phyloP scores from a whole-genome alignment of 257 asterid genomes.

The Parsonsia alboflavescens region DNA sequence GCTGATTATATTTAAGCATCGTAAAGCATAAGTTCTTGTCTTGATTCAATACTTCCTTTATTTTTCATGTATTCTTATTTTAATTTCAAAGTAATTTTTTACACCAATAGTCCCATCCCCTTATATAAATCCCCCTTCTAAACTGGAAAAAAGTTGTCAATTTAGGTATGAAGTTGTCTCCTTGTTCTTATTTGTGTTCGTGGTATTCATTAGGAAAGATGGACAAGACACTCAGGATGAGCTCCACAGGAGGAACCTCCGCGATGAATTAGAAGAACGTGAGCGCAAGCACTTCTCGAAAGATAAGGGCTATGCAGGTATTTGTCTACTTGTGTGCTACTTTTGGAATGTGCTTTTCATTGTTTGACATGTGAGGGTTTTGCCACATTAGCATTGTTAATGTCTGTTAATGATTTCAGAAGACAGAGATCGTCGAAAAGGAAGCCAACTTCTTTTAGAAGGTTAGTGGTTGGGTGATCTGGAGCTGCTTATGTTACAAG shows the following conservation, averaged over 20 bases:
- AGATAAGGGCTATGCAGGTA: conserved; percentile 35
- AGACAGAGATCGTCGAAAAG: conserved; percentile 84
- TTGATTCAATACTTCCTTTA: neutral
- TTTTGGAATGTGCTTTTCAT: conserved; percentile 1
- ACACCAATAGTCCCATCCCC: neutral
- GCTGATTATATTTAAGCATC: neutral
- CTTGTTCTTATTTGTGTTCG: neutral
- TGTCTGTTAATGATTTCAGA: conserved; percentile 39
- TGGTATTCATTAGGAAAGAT: conserved; percentile 44
- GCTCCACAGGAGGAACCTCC: conserved; percentile 60
- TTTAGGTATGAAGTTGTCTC: neutral
- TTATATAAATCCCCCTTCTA: too few species aligned
- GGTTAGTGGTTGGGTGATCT: conserved; percentile 36
- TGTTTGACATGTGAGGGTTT: neutral
- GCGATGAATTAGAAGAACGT: conserved; percentile 75
- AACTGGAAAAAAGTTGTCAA: neutral
- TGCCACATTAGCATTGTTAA: neutral
- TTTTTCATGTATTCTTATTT: neutral
- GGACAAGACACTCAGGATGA: conserved; percentile 90
- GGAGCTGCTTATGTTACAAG: neutral
- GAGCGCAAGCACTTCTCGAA: conserved; percentile 80
- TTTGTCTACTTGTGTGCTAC: neutral
- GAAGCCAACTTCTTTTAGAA: conserved; percentile 75
- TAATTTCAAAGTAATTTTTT: neutral
- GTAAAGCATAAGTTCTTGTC: neutral